These are phyloP conservation scores for Meripilus lineatus DNA, from an alignment of 1,284 basidiomycete species.

Conservation along the genomic window DNA sequence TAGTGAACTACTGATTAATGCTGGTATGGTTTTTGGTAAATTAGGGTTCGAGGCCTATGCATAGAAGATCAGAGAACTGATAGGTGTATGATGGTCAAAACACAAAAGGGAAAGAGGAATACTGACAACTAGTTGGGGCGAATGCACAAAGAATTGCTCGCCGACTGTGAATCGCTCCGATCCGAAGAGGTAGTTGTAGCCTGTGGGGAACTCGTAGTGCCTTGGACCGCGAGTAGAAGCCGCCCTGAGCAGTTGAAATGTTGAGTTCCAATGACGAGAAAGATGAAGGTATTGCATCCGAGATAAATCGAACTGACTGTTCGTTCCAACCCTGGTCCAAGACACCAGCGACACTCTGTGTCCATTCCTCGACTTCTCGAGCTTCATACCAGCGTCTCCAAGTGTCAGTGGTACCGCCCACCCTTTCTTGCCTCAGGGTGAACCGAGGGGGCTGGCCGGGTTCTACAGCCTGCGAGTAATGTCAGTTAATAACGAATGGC, in stretches of 20 bases:
- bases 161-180: slow-evolving; percentile 80
- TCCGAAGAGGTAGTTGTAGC: slow-evolving; percentile 85
- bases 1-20: slow-evolving; percentile 77
- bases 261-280: slow-evolving; percentile 5
- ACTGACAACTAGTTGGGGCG: slow-evolving; percentile 69
- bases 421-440: slow-evolving; percentile 69
- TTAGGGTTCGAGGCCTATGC: slow-evolving; percentile 57
- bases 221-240: slow-evolving; percentile 49
- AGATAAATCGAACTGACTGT: slow-evolving; percentile 44
- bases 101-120: background rate
- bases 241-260: slow-evolving; percentile 30
- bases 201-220: slow-evolving; percentile 95
- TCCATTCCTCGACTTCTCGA: slow-evolving; percentile 90
- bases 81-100: no score
- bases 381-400: slow-evolving; percentile 84
- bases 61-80: background rate
- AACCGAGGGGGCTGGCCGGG: slow-evolving; percentile 56
- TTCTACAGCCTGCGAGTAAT: slow-evolving; percentile 51
- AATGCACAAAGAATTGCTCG: slow-evolving; percentile 87
- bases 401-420: slow-evolving; percentile 68
- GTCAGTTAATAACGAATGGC: background rate
- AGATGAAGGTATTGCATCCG: background rate
- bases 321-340: slow-evolving; percentile 88
- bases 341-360: slow-evolving; percentile 84
- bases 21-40: slow-evolving; percentile 72